Base-by-base conservation (phyloP, 2,329 filamentous ascomycete genomes). In the Verticillium longisporum region DNA sequence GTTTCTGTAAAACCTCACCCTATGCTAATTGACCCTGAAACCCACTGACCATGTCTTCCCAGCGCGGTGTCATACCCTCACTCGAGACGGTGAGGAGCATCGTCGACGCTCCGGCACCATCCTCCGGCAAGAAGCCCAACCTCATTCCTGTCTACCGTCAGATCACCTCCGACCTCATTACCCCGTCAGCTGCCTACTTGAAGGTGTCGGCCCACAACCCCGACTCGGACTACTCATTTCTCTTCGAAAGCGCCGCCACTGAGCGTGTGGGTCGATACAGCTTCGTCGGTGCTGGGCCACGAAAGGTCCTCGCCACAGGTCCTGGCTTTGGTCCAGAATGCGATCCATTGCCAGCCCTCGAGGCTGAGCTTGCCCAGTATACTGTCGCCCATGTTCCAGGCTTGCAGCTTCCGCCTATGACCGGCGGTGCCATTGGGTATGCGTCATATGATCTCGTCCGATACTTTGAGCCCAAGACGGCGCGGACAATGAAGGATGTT, bases 391-490 rank as follows among this genome's bases (percentile, higher is more conserved):
- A 90, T 50, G 86, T 99, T 3, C 93, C 95, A 0, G 91, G 88
- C 1, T 78, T 98, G 69, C 85, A 84, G 68, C 82, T 99, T 41
- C 95, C 95, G 58, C 90, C 91, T 32, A 80, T 99, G 77, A 91
- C 91, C 0, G 95, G 93, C 50, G 95, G 95, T 57, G 95, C 93
- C 13, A 92, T 99, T 69, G 95, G 95, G 62, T 99, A 98, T 74
- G 92, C 98, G 6, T 93, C 93, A 59, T 99, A 99, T 72, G 95
- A 99, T 73, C 99, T 95, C 74, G 91, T 99, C 69, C 88, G 89
- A 71, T 98, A 98, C 77, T 99, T 99, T 68, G 95, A 99, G 80
- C 95, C 95, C 64, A 96, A 93, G 82, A 98, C 95, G n/a, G 88
- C 88, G 32, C 85, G 92, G 57, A 86, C 91, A 2, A 86, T 97